Evolutionary conservation across 352 stramenopile genomes (phyloP), one percentile per base, ranked within the genome.

Genomic region (Globisporangium cystogenes): DNA sequence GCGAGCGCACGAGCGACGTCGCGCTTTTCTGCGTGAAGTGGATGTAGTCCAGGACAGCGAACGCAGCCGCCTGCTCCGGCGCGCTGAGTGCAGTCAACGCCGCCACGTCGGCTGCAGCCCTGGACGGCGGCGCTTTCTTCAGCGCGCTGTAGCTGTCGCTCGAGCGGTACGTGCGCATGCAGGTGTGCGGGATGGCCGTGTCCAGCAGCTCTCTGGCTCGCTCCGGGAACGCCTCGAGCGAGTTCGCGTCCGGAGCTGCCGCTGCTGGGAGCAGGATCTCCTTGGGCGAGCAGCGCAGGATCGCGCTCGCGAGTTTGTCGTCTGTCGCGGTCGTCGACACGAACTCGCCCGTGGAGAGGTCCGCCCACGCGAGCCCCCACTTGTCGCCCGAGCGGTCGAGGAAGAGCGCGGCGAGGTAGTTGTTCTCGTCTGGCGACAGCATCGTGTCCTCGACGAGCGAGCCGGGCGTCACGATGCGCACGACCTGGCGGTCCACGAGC

Each of bases 261-360:
- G n/a, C 42, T n/a, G 51, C 60, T 41, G 81, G 81, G 10, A 92
- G 43, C 24, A 92, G 41, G 20, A 92, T 75, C 51, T 92, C 82
- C 57, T 78, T 81, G 14, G 82, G 82, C 0, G 66, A 76, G 46
- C 80, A 88, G 2, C 82, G 66, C 48, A 85, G 49, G 37, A 92
- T 65, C 1, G 76, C 72, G 29, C 70, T 87, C 7, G 62, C 63
- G 3, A 92, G 62, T 31, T 86, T 75, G 7, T 92, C 82, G 5
- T 47, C 67, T 0, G 76, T 78, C 0, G 78, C 66, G 0, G 66
- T 81, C 6, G 80, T 83, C 1, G 73, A 84, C 1, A 88, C 66
- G 49, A 92, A 92, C 54, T 92, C 82, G 6, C 82, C 82, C 4
- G 82, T 92, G 0, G 82, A 92, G 31, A 92, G 51, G 40, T 92